Conservation (phyloP, 257 asterid genomes). For the Fraxinus americana region DNA sequence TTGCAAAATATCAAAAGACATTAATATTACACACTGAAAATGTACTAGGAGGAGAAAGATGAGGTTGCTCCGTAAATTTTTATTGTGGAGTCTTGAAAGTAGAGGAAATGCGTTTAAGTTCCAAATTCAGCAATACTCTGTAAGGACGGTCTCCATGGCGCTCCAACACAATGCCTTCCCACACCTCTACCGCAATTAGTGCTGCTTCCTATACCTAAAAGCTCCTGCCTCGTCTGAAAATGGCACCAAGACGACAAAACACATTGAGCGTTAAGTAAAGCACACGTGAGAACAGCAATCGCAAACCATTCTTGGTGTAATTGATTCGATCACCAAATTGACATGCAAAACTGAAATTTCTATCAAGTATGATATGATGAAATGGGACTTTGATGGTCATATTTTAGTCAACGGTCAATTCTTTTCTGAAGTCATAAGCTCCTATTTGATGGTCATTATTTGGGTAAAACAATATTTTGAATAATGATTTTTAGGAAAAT, state of each 20-base stretch:
- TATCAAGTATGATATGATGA: neutral
- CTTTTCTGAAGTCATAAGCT: no score
- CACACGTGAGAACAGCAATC: no score
- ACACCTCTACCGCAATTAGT: slow-evolving; percentile 2
- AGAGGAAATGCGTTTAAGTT: slow-evolving; percentile 18
- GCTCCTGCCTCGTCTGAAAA: slow-evolving; percentile 7
- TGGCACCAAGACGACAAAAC: neutral
- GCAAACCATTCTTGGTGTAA: neutral
- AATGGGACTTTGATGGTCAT: neutral
- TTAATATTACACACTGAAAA: no score
- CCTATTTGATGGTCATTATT: no score
- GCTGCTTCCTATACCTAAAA: neutral
- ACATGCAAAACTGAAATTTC: neutral
- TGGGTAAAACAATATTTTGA: no score
- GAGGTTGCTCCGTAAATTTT: no score
- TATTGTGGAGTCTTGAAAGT: neutral
- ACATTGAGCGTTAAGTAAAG: neutral
- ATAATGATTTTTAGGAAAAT: no score
- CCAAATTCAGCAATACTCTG: slow-evolving; percentile 44
- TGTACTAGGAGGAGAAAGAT: no score
- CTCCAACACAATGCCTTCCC: slow-evolving; percentile 28
- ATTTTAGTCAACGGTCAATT: no score
- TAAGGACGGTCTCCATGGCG: slow-evolving; percentile 49
- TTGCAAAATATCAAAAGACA: no score
- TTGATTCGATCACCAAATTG: no score